Evolutionary conservation across 306 rosid species (phyloP).

Genomic region (Castanea mollissima): DNA sequence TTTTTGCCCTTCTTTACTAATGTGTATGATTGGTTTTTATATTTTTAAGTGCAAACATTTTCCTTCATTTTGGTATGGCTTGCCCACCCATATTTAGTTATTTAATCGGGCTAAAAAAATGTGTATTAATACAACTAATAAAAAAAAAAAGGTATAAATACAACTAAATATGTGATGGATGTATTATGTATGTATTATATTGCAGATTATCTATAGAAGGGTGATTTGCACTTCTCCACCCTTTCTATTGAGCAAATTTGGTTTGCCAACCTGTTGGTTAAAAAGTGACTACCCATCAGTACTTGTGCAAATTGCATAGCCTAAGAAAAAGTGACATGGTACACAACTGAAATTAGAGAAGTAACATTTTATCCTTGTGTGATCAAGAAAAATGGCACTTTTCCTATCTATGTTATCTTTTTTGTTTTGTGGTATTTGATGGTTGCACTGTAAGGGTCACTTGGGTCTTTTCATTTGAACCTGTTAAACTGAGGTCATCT

Average conservation of each 20-base stretch:
- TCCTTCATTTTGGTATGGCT: neutral
- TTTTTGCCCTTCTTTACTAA: neutral
- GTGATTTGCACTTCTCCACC: too few species aligned
- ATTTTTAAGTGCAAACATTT: neutral
- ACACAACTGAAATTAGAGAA: too few species aligned
- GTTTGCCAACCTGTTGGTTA: too few species aligned
- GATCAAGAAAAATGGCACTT: too few species aligned
- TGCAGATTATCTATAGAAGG: too few species aligned
- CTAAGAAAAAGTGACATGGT: too few species aligned
- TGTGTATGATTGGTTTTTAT: neutral
- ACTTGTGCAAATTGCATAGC: too few species aligned
- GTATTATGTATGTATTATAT: neutral
- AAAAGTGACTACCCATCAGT: too few species aligned
- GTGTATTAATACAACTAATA: neutral
- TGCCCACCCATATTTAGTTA: neutral
- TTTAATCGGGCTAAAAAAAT: neutral
- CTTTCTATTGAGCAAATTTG: too few species aligned
- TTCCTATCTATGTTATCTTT: too few species aligned
- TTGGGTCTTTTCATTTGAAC: neutral
- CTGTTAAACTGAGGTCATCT: conserved; percentile 1
- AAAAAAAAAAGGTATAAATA: neutral
- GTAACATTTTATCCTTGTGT: too few species aligned
- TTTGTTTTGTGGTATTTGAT: too few species aligned
- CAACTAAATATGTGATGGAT: neutral
- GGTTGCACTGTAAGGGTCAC: conserved; percentile 40